Percentiles rank a stretch among this genome's conserved stretches.
Evolutionary conservation across 345 rosid genomes (phyloP).

Genomic region (Eucalyptus erythrocorys): DNA sequence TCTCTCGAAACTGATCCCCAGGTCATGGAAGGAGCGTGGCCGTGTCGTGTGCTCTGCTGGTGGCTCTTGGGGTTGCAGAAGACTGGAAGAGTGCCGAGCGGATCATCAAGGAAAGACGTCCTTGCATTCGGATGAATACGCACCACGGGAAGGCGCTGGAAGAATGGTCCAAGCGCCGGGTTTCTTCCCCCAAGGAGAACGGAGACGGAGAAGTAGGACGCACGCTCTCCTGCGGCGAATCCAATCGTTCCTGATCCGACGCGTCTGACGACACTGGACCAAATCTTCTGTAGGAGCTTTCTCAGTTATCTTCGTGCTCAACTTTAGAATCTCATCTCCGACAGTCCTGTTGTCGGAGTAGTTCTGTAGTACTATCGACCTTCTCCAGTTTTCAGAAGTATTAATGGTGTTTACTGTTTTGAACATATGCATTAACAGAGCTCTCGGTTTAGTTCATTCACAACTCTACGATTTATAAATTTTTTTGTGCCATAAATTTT

Average conservation of each 20-base stretch:
- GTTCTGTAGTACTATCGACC: not conserved
- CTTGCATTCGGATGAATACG: slow-evolving; percentile 37
- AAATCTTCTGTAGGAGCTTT: not conserved
- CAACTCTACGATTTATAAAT: too few species aligned
- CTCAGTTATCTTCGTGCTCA: not conserved
- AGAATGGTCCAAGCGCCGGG: slow-evolving; percentile 47
- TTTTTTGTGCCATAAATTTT: too few species aligned
- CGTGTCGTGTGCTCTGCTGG: slow-evolving; percentile 49
- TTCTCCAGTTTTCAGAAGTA: too few species aligned
- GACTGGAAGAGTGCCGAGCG: slow-evolving; percentile 63
- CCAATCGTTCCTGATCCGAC: not conserved
- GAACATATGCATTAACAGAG: not conserved
- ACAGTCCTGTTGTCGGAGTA: not conserved
- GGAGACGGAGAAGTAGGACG: not conserved
- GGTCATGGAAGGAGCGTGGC: slow-evolving; percentile 84
- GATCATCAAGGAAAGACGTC: slow-evolving; percentile 32
- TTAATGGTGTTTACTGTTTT: not conserved
- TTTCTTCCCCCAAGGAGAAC: slow-evolving; percentile 15
- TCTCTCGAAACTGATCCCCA: not conserved
- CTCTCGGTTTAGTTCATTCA: not conserved
- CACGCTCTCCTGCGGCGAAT: not conserved
- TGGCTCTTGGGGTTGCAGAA: slow-evolving; percentile 43
- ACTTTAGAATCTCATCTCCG: not conserved
- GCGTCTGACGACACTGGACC: not conserved
- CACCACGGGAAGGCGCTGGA: slow-evolving; percentile 38